These are phyloP conservation scores for Nephelium lappaceum DNA, from an alignment of 345 rosid species.

Conservation along the genomic window DNA sequence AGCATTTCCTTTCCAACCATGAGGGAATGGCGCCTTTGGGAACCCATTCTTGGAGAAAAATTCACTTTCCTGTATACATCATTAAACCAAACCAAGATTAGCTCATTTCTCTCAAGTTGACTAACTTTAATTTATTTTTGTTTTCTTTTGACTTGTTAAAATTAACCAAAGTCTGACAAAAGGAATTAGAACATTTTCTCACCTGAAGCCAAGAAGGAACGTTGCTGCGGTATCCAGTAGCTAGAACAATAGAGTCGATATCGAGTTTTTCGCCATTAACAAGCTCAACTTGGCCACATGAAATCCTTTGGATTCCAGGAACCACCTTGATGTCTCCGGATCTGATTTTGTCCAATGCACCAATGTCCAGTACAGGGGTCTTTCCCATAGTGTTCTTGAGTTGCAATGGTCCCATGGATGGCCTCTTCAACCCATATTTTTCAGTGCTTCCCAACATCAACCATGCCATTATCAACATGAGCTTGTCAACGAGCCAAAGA, in stretches of 20 bases:
- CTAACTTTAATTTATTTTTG: not conserved
- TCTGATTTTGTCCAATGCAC: conserved; percentile 67
- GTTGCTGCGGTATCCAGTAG: conserved; percentile 68
- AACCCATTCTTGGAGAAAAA: conserved; percentile 77
- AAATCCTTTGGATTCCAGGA: conserved; percentile 67
- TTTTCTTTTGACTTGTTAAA: not conserved
- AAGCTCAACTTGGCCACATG: conserved; percentile 56
- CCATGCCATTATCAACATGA: conserved; percentile 55
- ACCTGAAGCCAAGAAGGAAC: conserved; percentile 70
- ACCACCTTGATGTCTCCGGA: conserved; percentile 70
- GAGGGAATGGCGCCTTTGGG: conserved; percentile 66
- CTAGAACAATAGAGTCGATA: conserved; percentile 64
- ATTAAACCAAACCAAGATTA: conserved; percentile 27
- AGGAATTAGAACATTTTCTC: conserved; percentile 28
- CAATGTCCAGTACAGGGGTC: conserved; percentile 83
- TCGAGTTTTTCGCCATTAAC: conserved; percentile 56
- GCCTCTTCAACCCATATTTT: conserved; percentile 67
- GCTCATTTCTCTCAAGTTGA: conserved; percentile 4
- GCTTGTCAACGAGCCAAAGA: conserved; percentile 73
- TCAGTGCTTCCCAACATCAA: conserved; percentile 57
- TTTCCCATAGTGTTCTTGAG: conserved; percentile 64
- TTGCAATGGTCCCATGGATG: conserved; percentile 66
- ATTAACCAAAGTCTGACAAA: not conserved
- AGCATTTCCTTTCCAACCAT: conserved; percentile 81
- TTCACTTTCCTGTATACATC: conserved; percentile 64